These are phyloP conservation scores for Coniochaeta sp. DNA, from an alignment of 2,329 filamentous ascomycete genomes.

Conservation along the genomic window DNA sequence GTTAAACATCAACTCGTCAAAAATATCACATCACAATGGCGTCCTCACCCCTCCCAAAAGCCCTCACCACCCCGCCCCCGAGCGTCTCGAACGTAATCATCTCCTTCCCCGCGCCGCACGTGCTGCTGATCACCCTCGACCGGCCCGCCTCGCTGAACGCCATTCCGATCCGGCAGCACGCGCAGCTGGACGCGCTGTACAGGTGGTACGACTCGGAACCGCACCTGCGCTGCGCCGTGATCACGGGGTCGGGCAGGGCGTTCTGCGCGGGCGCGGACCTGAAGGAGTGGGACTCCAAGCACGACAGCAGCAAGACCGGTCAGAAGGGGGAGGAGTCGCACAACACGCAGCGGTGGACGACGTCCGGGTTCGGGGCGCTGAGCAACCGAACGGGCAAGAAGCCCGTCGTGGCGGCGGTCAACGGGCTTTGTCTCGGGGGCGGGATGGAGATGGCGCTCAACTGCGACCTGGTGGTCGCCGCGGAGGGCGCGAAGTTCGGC, in stretches of 20 bases:
- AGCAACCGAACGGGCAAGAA: slow-evolving; percentile 63
- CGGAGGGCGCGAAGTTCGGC: slow-evolving; percentile 50
- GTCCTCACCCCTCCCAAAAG: slow-evolving; percentile 1
- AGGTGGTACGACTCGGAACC: slow-evolving; percentile 58
- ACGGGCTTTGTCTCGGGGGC: slow-evolving; percentile 67
- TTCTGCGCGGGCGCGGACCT: slow-evolving; percentile 66
- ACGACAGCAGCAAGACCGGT: slow-evolving; percentile 3
- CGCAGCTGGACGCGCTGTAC: slow-evolving; percentile 35
- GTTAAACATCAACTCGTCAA: neutral
- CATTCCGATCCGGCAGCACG: slow-evolving; percentile 41
- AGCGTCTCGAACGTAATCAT: slow-evolving; percentile 16
- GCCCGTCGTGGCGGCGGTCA: slow-evolving; percentile 69
- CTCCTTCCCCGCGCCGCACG: slow-evolving; percentile 41
- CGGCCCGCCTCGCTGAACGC: slow-evolving; percentile 52
- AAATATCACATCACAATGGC: neutral
- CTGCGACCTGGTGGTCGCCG: slow-evolving; percentile 63
- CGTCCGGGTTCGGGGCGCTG: slow-evolving; percentile 57
- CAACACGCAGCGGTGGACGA: slow-evolving; percentile 18
- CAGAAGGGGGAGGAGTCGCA: slow-evolving; percentile 5
- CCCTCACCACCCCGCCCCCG: slow-evolving; percentile 8
- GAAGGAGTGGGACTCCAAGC: slow-evolving; percentile 49
- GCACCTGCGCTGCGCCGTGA: slow-evolving; percentile 50
- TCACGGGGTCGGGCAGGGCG: slow-evolving; percentile 56
- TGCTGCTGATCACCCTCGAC: slow-evolving; percentile 54
- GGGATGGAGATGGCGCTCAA: slow-evolving; percentile 73